phyloP scores from a whole-genome alignment of 2,329 filamentous ascomycete genomes.

The Ceratocystis huliohia region DNA sequence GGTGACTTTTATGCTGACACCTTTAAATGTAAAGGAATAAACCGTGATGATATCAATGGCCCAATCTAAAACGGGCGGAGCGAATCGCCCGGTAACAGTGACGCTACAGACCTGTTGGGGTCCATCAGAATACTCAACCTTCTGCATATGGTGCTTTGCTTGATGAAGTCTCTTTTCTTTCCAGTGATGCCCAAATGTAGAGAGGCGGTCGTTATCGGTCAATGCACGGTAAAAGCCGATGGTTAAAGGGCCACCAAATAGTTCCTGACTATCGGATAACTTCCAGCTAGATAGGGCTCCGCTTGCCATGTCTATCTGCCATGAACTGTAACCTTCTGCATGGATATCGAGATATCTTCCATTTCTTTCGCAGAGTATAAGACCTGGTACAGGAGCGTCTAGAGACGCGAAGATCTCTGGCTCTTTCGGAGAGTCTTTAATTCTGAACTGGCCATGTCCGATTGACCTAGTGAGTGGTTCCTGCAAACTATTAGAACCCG shows the following conservation, averaged over 20 bases:
- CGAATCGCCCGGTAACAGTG: slow-evolving; percentile 40
- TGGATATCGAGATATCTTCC: background rate
- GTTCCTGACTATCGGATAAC: slow-evolving; percentile 13
- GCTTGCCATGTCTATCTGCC: background rate
- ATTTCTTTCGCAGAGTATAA: slow-evolving; percentile 25
- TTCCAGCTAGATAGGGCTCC: slow-evolving; percentile 7
- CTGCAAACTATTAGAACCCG: background rate
- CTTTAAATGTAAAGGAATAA: slow-evolving; percentile 41
- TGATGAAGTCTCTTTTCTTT: slow-evolving; percentile 9
- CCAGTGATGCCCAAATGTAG: slow-evolving; percentile 3
- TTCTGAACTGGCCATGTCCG: background rate
- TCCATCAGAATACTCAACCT: background rate
- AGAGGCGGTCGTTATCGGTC: slow-evolving; percentile 15
- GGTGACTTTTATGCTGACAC: slow-evolving; percentile 38
- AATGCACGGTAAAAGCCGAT: slow-evolving; percentile 11
- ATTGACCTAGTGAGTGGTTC: background rate
- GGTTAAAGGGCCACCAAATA: background rate
- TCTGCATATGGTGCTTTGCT: background rate
- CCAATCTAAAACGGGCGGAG: slow-evolving; percentile 54
- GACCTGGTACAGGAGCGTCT: background rate
- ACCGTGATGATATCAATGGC: slow-evolving; percentile 37
- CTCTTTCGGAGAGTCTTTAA: background rate
- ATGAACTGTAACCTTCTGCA: background rate
- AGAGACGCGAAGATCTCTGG: background rate
- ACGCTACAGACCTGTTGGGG: slow-evolving; percentile 27